Evolutionary conservation across 1,139 yeast genomes (phyloP).

Genomic region (Geotrichum cucujoidarum): DNA sequence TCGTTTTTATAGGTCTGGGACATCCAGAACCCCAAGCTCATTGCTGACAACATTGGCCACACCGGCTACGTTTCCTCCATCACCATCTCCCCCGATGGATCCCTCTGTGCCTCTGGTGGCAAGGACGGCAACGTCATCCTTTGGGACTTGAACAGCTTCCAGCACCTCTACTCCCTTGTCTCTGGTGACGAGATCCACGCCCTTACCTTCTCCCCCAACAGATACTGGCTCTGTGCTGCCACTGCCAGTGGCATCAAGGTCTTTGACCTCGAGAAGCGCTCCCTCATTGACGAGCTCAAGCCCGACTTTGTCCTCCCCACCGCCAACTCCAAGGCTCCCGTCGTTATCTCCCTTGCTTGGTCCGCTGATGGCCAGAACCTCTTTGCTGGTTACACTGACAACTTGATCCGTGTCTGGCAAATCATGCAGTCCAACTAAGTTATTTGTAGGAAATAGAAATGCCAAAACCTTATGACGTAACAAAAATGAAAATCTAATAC

Average conservation of each 20-base stretch:
- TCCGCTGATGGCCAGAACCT: conserved; percentile 99
- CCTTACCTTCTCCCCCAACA: conserved; percentile 99
- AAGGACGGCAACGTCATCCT: conserved; percentile 98
- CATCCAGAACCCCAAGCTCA: conserved; percentile 75
- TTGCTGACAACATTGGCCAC: conserved; percentile 99
- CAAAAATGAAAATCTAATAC: conserved; percentile 7
- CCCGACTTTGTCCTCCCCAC: conserved; percentile 92
- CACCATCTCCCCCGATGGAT: conserved; percentile 99
- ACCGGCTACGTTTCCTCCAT: conserved; percentile 97
- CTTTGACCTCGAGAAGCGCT: conserved; percentile 96
- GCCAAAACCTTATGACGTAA: conserved; percentile 8
- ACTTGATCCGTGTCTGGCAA: conserved; percentile 99
- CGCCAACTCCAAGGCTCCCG: conserved; percentile 90
- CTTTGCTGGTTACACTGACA: conserved; percentile 99
- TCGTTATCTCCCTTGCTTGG: conserved; percentile 97
- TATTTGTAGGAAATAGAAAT: conserved; percentile 11
- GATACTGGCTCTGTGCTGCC: conserved; percentile 99
- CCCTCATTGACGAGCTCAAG: conserved; percentile 94
- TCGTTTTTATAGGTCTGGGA: conserved; percentile 76
- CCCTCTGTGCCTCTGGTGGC: conserved; percentile 98
- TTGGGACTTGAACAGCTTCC: conserved; percentile 92
- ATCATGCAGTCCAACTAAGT: conserved; percentile 82
- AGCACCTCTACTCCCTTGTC: conserved; percentile 87
- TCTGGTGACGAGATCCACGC: conserved; percentile 98
- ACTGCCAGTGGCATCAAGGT: conserved; percentile 96